These are phyloP conservation scores for Picea sitchensis DNA, from an alignment of 75 land plant genomes.

Conservation along the genomic window DNA sequence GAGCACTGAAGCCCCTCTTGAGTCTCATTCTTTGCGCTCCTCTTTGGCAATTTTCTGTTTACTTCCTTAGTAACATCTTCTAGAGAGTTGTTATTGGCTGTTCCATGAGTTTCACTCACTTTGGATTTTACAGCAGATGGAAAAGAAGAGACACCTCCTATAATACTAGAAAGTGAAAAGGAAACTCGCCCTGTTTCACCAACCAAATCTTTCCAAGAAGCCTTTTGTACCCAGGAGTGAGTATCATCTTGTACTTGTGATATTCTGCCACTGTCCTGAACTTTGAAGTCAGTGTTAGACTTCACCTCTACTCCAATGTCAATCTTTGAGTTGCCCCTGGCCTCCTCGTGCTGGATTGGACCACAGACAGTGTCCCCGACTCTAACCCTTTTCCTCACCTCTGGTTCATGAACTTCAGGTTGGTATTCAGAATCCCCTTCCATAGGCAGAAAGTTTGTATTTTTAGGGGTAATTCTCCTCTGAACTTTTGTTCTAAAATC, in stretches of 20 bases:
- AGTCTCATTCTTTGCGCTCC: background rate
- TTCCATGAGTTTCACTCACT: background rate
- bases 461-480: too few species aligned
- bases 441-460: background rate
- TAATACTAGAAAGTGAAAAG: slow-evolving; percentile 26
- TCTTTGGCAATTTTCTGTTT: background rate
- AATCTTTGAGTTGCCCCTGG: background rate
- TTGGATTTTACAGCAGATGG: background rate
- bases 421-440: background rate
- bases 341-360: slow-evolving; percentile 6
- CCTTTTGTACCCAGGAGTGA: slow-evolving; percentile 34
- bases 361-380: background rate
- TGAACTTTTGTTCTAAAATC: background rate
- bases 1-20: background rate
- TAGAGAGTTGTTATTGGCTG: background rate
- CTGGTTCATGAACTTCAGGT: slow-evolving; percentile 2
- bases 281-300: background rate
- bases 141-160: background rate
- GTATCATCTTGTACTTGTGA: background rate
- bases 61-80: background rate
- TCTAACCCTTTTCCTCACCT: background rate
- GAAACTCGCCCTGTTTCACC: slow-evolving; percentile 13
- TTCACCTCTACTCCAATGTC: background rate
- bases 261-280: background rate
- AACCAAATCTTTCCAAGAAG: slow-evolving; percentile 38